Base-by-base conservation (phyloP, 2,329 filamentous ascomycete genomes). In the Apiospora marii region DNA sequence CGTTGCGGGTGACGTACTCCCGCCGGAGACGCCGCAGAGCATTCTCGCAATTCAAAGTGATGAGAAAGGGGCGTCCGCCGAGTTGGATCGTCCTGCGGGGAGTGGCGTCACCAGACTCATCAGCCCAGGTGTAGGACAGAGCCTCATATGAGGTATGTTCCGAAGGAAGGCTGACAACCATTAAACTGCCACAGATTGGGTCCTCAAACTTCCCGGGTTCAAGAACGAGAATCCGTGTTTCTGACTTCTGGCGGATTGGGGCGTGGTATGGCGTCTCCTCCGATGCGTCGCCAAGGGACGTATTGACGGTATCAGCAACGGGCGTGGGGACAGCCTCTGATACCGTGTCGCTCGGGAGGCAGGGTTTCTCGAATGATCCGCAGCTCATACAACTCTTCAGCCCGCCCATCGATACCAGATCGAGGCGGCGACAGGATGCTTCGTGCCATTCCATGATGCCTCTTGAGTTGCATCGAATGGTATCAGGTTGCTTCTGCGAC, bases 1-100 rank as follows among this genome's bases (percentile, higher is more conserved):
- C 4, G 0, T 7, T 1, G 6, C 51, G 51, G 5, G 24, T 5
- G 7, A 0, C 4, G 2, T 6, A 19, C 6, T 4, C 16, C 1
- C 13, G 1, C 14, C 51, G 51, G 3, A 58, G 1, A 14, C 51
- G 51, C 5, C 51, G 51, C 14, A 58, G 51, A 58, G 51, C 51
- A 58, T 58, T 58, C 51, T 58, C 51, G 7, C 51, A 58, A 22
- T 58, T 58, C 0, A 13, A 4, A 1, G 51, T 58, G 14, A 58
- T 4, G 0, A 34, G 51, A 34, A 58, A 34, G 5, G 51, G 27
- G 1, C 27, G 27, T 0, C 51, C 27, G 3, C 4, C 5, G 8
- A 58, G 24, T 16, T 22, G 51, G 0, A 58, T 58, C 4, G 51
- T 58, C 16, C 10, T 34, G 51, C 51, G 22, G 2, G 3, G 51